Percentiles rank a stretch among this genome's conserved stretches.
phyloP scores from a whole-genome alignment of 1,284 basidiomycete species.

The Abortiporus biennis region DNA sequence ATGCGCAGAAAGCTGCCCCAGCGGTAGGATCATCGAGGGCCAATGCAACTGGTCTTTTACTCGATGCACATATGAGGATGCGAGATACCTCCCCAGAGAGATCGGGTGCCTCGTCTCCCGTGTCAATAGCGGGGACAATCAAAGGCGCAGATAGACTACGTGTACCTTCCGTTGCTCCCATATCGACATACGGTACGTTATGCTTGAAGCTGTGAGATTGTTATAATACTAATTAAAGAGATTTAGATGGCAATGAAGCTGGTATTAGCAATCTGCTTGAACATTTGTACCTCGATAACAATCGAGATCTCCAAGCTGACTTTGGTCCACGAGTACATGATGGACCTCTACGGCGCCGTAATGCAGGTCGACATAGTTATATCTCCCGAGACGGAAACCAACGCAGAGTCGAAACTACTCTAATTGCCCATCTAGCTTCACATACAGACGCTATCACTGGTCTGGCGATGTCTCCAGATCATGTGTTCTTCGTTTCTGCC shows the following conservation, averaged over 20 bases:
- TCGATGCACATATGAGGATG: constrained; percentile 65
- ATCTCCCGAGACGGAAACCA: constrained; percentile 47
- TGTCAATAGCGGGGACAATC: constrained; percentile 49
- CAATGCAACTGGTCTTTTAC: constrained; percentile 69
- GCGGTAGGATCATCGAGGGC: constrained; percentile 76
- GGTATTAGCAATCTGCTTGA: constrained; percentile 84
- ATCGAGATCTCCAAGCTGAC: constrained; percentile 78
- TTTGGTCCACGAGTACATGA: constrained; percentile 85
- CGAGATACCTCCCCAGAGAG: constrained; percentile 58
- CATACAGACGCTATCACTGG: constrained; percentile 78
- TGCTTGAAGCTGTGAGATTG: background rate
- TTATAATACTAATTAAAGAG: background rate
- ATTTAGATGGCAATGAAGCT: constrained; percentile 79
- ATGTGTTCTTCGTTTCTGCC: constrained; percentile 88
- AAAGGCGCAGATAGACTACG: constrained; percentile 40
- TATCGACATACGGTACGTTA: constrained; percentile 66
- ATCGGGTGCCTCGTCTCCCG: constrained; percentile 68
- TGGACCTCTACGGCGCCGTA: constrained; percentile 71
- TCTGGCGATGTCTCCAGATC: constrained; percentile 88
- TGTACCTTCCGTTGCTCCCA: constrained; percentile 44
- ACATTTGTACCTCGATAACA: constrained; percentile 84
- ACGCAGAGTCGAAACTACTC: constrained; percentile 63
- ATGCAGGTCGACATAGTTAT: constrained; percentile 58
- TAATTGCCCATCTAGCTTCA: constrained; percentile 83
- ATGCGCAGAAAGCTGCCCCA: constrained; percentile 78